Evolutionary conservation across 1,284 basidiomycete species (phyloP), one percentile per base, ranked within the genome.

Genomic region (Pyrrhoderma lamaoense): DNA sequence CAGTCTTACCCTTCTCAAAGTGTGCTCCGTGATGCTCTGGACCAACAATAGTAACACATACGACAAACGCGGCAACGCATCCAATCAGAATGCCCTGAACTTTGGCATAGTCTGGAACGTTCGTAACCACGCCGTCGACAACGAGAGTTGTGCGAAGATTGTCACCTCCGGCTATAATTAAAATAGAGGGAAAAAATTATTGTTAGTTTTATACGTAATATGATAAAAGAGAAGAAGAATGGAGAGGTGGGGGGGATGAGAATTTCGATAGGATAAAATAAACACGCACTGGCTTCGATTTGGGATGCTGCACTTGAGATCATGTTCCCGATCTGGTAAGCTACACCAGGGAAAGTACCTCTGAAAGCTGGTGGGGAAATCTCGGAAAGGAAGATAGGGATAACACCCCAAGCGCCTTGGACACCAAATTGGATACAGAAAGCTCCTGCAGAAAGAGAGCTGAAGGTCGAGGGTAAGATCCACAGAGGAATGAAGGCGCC

Each of bases 281-380:
- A 48, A 38, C 13, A 74, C 79, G 64, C 72, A 72, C 82, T 80
- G 1, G 93, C 82, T 76, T 97, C 93, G 59, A 98, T 95, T 65
- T 96, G 92, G 0, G 91, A 80, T 3, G 89, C 86, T 0, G 91
- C 89, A 0, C 85, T 81, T 0, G 88, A 91, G 7, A 94, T 80
- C 86, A 95, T 95, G 81, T 88, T 88, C 53, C 89, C 85, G 39
- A 92, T 63, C 62, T 96, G 93, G 69, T 95, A 98, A 0, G 89
- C 85, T 0, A 95, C 79, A 58, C 94, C 94, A 18, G 88, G 86
- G 75, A 95, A 97, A 0, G 90, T 89, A 7, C 93, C 91, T 49
- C 94, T 78, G 78, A 96, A 98, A 0, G 91, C 92, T 0, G 93
- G 84, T 0, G 93, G 92, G 0, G 89, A 86, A 68, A 94, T 83